phyloP scores from a whole-genome alignment of 257 asterid species.

The Rhazya stricta region DNA sequence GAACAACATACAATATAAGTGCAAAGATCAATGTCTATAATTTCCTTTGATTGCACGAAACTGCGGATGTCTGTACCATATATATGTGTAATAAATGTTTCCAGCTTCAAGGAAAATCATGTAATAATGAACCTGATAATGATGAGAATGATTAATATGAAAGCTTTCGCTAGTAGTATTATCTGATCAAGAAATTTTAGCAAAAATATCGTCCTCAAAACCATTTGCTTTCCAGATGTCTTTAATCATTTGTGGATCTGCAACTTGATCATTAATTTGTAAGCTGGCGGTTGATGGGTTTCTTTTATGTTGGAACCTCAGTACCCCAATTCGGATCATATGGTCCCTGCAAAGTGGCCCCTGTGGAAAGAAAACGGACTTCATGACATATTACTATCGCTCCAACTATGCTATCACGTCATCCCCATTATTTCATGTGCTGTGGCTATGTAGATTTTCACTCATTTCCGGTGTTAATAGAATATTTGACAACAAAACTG shows the following conservation, averaged over 20 bases:
- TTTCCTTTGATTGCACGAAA: constrained; percentile 1
- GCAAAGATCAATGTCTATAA: background rate
- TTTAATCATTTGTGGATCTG: background rate
- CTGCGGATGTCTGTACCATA: background rate
- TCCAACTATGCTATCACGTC: constrained; percentile 24
- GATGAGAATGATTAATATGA: background rate
- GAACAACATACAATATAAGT: background rate
- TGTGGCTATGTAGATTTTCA: constrained; percentile 9
- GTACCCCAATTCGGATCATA: constrained; percentile 11
- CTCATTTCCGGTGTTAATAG: constrained; percentile 5
- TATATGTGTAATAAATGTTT: background rate
- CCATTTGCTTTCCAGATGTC: background rate
- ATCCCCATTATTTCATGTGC: constrained; percentile 19
- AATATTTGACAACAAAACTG: background rate
- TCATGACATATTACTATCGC: constrained; percentile 26
- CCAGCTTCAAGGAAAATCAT: background rate
- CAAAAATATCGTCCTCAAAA: background rate
- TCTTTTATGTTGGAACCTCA: background rate
- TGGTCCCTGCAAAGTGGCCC: constrained; percentile 20
- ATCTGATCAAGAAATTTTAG: background rate
- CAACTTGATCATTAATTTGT: background rate
- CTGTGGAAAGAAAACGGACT: constrained; percentile 3
- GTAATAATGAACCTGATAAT: background rate
- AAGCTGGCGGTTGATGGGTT: constrained; percentile 1
- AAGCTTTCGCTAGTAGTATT: no score